Evolutionary conservation across 2,329 filamentous ascomycete species (phyloP).

Genomic region (Fusarium marasasianum): DNA sequence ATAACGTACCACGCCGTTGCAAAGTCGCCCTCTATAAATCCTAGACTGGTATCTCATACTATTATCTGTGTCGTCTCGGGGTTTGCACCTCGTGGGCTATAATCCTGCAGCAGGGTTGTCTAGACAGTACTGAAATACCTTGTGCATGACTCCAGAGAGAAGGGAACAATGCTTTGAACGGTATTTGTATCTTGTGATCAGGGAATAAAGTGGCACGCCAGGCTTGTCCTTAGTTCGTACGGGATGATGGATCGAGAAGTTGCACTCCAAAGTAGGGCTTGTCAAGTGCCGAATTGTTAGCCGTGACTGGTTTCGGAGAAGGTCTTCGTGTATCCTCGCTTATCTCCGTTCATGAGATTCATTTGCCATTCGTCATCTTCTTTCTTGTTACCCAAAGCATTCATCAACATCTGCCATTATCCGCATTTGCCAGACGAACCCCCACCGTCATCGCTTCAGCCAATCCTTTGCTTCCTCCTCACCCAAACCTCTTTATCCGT

Average conservation of each 20-base stretch:
- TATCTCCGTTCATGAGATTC: neutral
- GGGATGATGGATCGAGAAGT: neutral
- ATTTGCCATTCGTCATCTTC: neutral
- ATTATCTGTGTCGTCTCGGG: neutral
- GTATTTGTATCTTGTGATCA: neutral
- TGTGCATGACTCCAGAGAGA: neutral
- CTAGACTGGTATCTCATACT: neutral
- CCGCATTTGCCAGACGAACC: neutral
- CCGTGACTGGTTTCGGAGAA: no score
- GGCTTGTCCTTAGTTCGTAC: no score
- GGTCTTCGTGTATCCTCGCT: no score
- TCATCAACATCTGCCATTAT: neutral
- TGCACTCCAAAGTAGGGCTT: neutral
- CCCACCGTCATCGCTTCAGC: constrained; percentile 5
- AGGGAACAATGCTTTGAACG: neutral
- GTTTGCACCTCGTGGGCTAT: neutral
- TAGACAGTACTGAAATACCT: no score
- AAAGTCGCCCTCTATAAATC: neutral
- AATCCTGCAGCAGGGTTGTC: fast-evolving
- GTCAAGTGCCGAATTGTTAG: neutral
- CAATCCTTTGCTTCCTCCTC: constrained; percentile 53
- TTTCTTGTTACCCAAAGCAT: neutral
- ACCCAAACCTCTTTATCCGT: constrained; percentile 54
- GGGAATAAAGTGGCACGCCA: neutral
- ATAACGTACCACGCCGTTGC: neutral